phyloP scores from a whole-genome alignment of 1,139 yeast genomes.

The Pichia sp. region DNA sequence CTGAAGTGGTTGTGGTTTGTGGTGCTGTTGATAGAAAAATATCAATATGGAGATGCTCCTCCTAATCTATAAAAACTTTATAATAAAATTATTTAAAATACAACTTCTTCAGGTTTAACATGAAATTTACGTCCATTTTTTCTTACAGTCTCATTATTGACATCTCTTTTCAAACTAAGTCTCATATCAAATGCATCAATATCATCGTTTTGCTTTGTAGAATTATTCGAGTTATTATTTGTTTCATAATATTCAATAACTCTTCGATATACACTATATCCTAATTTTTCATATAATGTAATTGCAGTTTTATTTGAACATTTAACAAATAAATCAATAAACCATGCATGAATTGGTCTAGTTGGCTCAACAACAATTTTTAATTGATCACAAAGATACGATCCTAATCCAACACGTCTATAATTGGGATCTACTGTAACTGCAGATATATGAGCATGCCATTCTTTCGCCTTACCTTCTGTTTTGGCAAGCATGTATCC shows the following conservation, averaged over 20 bases:
- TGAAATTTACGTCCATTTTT: slow-evolving; percentile 51
- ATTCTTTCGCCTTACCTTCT: slow-evolving; percentile 76
- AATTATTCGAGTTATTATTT: slow-evolving; percentile 28
- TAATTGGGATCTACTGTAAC: slow-evolving; percentile 83
- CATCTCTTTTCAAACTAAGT: slow-evolving; percentile 54
- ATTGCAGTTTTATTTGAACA: slow-evolving; percentile 78
- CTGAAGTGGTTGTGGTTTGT: slow-evolving; percentile 40
- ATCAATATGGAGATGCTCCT: slow-evolving; percentile 16
- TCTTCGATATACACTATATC: slow-evolving; percentile 77
- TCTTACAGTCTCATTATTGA: slow-evolving; percentile 44
- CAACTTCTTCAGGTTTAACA: slow-evolving; percentile 59
- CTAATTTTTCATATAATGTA: slow-evolving; percentile 75
- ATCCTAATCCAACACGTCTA: slow-evolving; percentile 81
- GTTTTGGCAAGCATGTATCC: slow-evolving; percentile 97
- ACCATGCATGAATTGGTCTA: slow-evolving; percentile 67
- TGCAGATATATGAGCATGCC: slow-evolving; percentile 98
- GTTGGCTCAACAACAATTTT: slow-evolving; percentile 65
- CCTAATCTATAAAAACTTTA: no score
- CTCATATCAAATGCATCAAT: slow-evolving; percentile 90
- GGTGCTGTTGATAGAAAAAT: slow-evolving; percentile 42
- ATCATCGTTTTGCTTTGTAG: slow-evolving; percentile 49
- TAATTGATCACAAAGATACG: slow-evolving; percentile 64
- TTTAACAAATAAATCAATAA: slow-evolving; percentile 86
- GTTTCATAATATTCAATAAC: slow-evolving; percentile 84
- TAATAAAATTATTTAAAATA: slow-evolving; percentile 34